A percentile compares a stretch with the other conserved stretches of the same genome.
phyloP scores from a whole-genome alignment of 345 rosid genomes.

The Erysimum cheiranthoides region DNA sequence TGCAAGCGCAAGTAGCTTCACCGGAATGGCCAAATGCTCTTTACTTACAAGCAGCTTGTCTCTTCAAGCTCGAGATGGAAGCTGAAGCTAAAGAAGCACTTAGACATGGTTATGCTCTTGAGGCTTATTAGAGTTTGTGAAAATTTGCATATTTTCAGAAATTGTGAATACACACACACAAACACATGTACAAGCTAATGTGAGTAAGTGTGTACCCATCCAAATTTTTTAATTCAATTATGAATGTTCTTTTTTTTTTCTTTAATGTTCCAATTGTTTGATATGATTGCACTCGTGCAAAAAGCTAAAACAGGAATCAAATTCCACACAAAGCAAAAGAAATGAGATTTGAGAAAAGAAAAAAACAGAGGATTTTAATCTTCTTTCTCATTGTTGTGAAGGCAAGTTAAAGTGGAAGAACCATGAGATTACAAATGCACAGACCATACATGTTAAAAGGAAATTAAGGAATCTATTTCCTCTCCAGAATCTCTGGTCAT shows the following conservation, averaged over 20 bases:
- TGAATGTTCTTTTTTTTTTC: not conserved
- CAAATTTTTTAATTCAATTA: constrained; percentile 13
- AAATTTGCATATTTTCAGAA: not conserved
- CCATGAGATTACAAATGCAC: constrained; percentile 51
- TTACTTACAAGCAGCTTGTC: constrained; percentile 87
- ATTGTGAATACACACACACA: constrained; percentile 48
- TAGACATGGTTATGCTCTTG: constrained; percentile 73
- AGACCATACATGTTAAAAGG: constrained; percentile 46
- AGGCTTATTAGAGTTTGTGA: constrained; percentile 42
- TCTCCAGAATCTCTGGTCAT: constrained; percentile 73
- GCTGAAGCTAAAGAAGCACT: constrained; percentile 82
- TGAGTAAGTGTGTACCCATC: constrained; percentile 13
- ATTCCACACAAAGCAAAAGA: constrained; percentile 45
- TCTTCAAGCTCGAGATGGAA: constrained; percentile 82
- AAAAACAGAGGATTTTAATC: constrained; percentile 28
- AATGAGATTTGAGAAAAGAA: constrained; percentile 27
- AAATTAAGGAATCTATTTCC: constrained; percentile 62
- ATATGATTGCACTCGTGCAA: constrained; percentile 53
- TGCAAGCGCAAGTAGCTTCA: constrained; percentile 87
- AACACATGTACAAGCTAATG: constrained; percentile 22
- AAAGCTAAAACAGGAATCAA: constrained; percentile 48
- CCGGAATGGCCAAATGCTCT: constrained; percentile 88
- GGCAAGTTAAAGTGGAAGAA: constrained; percentile 49
- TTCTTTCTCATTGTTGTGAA: constrained; percentile 43
- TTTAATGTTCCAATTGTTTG: constrained; percentile 29